These are phyloP conservation scores for Fusarium buharicum DNA, from an alignment of 2,329 filamentous ascomycete genomes.

Conservation along the genomic window DNA sequence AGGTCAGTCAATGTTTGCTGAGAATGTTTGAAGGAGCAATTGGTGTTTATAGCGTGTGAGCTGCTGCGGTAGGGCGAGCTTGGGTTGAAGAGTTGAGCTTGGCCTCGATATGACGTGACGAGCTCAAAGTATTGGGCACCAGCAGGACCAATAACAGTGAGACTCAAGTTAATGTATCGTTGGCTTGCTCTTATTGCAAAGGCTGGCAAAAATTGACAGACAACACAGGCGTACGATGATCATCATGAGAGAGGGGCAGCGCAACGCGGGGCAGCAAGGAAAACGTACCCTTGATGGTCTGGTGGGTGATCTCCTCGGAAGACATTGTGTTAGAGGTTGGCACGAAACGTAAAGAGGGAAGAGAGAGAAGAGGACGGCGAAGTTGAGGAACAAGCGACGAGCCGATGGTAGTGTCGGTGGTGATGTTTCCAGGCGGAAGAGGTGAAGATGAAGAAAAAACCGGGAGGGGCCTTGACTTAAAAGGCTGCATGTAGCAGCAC, in stretches of 20 bases:
- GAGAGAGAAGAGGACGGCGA: constrained; percentile 7
- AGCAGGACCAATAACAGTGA: neutral
- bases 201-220: neutral
- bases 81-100: neutral
- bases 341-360: constrained; percentile 22
- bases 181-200: neutral
- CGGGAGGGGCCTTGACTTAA: constrained; percentile 38
- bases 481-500: constrained; percentile 21
- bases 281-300: constrained; percentile 76
- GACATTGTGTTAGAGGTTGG: constrained; percentile 61
- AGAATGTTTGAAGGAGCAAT: neutral
- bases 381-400: constrained; percentile 30
- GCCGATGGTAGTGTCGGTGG: constrained; percentile 11
- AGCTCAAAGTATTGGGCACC: neutral
- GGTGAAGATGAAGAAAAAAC: constrained; percentile 34
- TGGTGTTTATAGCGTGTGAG: neutral
- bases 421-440: neutral
- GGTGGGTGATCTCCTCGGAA: constrained; percentile 72
- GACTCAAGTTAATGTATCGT: neutral
- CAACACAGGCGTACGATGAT: constrained; percentile 9
- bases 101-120: neutral
- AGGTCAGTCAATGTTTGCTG: constrained; percentile 20
- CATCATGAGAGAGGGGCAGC: constrained; percentile 46
- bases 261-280: constrained; percentile 34
- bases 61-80: neutral